Conservation (phyloP, 768 basidiomycete species). For the Tylopilus balloui region DNA sequence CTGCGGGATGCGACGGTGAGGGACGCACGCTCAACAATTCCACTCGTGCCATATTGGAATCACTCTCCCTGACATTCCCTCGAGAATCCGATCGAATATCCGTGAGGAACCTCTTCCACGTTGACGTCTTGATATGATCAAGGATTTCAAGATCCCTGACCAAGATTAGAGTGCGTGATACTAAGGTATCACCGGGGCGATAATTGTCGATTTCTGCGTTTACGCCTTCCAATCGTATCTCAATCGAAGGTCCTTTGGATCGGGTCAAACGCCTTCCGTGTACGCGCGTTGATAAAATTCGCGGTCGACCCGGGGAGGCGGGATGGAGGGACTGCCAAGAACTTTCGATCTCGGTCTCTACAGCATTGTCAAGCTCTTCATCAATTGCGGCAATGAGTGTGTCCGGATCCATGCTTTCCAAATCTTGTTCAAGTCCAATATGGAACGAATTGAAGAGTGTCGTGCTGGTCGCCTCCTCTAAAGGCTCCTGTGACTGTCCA, state of each 20-base stretch:
- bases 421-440: constrained; percentile 80
- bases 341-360: constrained; percentile 71
- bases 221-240: constrained; percentile 68
- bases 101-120: constrained; percentile 97
- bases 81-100: constrained; percentile 77
- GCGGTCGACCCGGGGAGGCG: constrained; percentile 39
- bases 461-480: constrained; percentile 63
- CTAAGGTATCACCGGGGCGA: constrained; percentile 47
- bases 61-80: constrained; percentile 87
- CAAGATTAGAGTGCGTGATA: constrained; percentile 63
- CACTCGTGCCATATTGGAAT: constrained; percentile 88
- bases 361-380: constrained; percentile 75
- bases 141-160: constrained; percentile 81
- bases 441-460: constrained; percentile 92
- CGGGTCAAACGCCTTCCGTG: constrained; percentile 63
- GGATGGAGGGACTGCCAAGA: constrained; percentile 89
- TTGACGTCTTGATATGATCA: constrained; percentile 97
- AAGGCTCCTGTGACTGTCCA: constrained; percentile 82
- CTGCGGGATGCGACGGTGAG: constrained; percentile 56
- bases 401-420: constrained; percentile 68
- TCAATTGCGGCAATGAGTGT: constrained; percentile 89
- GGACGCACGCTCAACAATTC: constrained; percentile 76
- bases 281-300: constrained; percentile 34
- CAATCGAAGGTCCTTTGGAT: constrained; percentile 77
- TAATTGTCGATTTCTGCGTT: constrained; percentile 67